Evolutionary conservation across 2,329 filamentous ascomycete genomes (phyloP).

Genomic region (Monilinia fructigena): DNA sequence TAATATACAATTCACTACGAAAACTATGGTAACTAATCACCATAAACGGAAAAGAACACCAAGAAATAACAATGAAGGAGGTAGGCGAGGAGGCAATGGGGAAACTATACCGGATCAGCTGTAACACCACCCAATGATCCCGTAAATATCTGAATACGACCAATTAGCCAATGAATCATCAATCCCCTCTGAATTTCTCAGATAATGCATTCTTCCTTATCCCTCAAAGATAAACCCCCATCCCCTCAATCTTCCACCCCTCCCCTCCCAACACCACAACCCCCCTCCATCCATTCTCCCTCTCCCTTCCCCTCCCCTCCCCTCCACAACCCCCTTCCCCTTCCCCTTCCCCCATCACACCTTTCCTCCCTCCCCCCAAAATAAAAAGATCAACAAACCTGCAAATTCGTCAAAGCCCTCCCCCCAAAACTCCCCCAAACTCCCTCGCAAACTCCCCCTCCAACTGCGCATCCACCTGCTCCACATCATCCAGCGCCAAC

Average conservation of each 20-base stretch:
- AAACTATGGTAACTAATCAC: too few species aligned
- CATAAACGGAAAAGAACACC: neutral
- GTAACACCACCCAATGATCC: slow-evolving; percentile 17
- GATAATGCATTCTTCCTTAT: too few species aligned
- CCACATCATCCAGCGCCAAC: neutral
- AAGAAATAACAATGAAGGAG: neutral
- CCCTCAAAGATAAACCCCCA: neutral
- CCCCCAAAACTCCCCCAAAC: slow-evolving; percentile 1
- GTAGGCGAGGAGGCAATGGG: too few species aligned
- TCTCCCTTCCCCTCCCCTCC: too few species aligned
- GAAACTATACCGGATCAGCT: slow-evolving; percentile 15
- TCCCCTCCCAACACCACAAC: neutral
- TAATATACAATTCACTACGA: too few species aligned
- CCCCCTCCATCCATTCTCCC: neutral
- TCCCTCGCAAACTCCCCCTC: neutral
- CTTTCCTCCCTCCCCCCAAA: too few species aligned
- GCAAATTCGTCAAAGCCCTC: slow-evolving; percentile 20
- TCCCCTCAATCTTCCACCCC: neutral
- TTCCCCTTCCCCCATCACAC: too few species aligned
- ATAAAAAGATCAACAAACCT: slow-evolving; percentile 4
- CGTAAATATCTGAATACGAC: slow-evolving; percentile 4
- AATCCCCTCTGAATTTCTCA: too few species aligned
- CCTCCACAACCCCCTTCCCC: neutral
- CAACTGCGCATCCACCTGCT: neutral
- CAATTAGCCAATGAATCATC: neutral